These are phyloP conservation scores for Casuarina equisetifolia DNA, from an alignment of 306 rosid species.

Conservation along the genomic window DNA sequence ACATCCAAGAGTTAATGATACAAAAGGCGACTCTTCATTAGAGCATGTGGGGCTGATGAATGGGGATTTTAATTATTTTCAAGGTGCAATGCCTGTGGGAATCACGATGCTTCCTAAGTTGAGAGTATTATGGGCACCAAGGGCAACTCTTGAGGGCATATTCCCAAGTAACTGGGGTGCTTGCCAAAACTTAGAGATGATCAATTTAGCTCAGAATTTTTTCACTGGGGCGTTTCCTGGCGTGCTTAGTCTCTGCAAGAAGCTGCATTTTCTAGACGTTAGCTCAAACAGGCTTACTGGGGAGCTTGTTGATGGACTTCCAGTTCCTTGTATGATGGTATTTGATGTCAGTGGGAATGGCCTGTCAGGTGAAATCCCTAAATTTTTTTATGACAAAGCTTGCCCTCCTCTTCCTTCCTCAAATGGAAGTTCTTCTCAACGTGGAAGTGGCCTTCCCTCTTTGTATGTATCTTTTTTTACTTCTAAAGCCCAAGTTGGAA, in stretches of 20 bases:
- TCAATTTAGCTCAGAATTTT: conserved; percentile 71
- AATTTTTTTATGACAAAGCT: conserved; percentile 31
- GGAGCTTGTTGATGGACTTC: conserved; percentile 49
- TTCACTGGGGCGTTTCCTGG: conserved; percentile 62
- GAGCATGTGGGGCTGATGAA: conserved; percentile 39
- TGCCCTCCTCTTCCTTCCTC: conserved; percentile 40
- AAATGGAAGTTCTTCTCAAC: conserved; percentile 31
- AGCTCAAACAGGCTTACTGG: conserved; percentile 70
- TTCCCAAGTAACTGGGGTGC: conserved; percentile 63
- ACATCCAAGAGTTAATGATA: conserved; percentile 26
- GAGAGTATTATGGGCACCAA: conserved; percentile 82
- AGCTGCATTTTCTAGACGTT: conserved; percentile 65
- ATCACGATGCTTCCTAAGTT: conserved; percentile 62
- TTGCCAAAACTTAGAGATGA: conserved; percentile 70
- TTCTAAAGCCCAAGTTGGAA: conserved; percentile 38
- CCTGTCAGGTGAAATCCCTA: conserved; percentile 68
- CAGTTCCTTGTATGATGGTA: conserved; percentile 70
- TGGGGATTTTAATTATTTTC: conserved; percentile 73
- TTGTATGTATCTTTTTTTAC: conserved; percentile 55
- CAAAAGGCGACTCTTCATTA: conserved; percentile 26
- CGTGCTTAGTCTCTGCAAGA: conserved; percentile 57
- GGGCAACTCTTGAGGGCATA: conserved; percentile 63
- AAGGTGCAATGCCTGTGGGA: conserved; percentile 65
- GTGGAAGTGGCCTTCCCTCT: conserved; percentile 16
- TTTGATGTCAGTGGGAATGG: conserved; percentile 75